These are phyloP conservation scores for Arthrinium phaeospermum DNA, from an alignment of 2,329 filamentous ascomycete species.

Conservation along the genomic window DNA sequence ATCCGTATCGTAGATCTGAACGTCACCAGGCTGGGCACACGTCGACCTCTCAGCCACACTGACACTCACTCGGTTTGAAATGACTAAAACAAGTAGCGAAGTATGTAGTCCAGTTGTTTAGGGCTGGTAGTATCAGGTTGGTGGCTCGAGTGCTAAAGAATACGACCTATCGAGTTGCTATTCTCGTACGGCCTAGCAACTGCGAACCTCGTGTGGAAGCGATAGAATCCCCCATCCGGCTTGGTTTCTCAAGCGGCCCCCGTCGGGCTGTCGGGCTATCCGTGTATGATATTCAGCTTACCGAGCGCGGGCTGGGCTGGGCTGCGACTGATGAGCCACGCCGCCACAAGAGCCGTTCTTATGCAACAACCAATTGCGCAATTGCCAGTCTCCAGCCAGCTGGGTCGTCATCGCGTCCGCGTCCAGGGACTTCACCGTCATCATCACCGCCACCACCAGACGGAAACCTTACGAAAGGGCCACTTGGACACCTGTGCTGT, in stretches of 20 bases:
- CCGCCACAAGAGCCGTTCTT: background rate
- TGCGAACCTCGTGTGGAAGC: background rate
- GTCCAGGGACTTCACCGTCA: slow-evolving; percentile 2
- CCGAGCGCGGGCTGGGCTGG: background rate
- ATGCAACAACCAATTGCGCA: background rate
- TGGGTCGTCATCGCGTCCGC: slow-evolving; percentile 4
- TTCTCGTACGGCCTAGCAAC: background rate
- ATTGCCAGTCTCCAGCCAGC: background rate
- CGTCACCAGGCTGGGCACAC: background rate
- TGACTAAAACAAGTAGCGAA: background rate
- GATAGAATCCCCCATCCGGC: background rate
- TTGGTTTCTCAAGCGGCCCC: background rate
- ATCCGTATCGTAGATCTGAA: background rate
- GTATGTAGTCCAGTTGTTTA: background rate
- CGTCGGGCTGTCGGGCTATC: background rate
- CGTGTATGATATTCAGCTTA: slow-evolving; percentile 14
- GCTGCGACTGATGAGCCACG: slow-evolving; percentile 10
- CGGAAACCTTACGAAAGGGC: background rate
- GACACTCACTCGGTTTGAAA: background rate
- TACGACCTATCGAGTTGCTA: slow-evolving; percentile 4
- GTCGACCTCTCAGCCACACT: background rate
- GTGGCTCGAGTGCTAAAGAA: background rate
- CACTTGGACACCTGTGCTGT: background rate
- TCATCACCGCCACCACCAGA: background rate
- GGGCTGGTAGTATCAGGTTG: background rate